Evolutionary conservation across 1,284 basidiomycete genomes (phyloP), one percentile per base, ranked within the genome.

Genomic region (Ganoderma leucocontextum): DNA sequence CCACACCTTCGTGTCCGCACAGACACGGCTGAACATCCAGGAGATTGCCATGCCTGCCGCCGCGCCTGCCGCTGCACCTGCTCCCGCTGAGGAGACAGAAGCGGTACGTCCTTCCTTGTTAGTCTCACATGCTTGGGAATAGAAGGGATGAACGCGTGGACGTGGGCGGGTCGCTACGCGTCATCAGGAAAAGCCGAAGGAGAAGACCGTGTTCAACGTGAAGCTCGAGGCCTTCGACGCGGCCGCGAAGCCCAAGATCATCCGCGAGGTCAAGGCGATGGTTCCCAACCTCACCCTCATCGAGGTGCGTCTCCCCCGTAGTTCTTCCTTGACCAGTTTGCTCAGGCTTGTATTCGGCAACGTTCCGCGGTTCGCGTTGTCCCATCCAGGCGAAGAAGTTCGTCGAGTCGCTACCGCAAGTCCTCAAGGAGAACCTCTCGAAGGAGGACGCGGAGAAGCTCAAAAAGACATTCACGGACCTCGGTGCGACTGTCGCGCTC

Each of bases 371-470:
- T 19, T 29, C 22, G 6, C 52, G 36, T 42, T 79, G 44, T 17
- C 25, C 10, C 39, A 35, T 35, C 39, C 75, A 98, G 96, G 98
- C 98, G 44, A 99, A 99, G 89, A 99, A 98, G 84, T 98, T 99
- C 77, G 98, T 99, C 69, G 98, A 99, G 83, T 96, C 95, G 35
- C 84, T 96, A 74, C 98, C 98, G 41, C 94, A 99, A 83, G 84
- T 93, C 4, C 85, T 99, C 77, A 99, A 99, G 85, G 98, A 99
- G 84, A 96, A 96, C 79, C 80, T 98, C 70, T 89, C 95, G 42
- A 99, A 99, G 84, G 98, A 99, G 77, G 98, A 99, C 62, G 97
- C 97, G 13, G 97, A 99, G 82, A 99, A 99, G 84, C 84, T 99
- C 78, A 90, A 97, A 84, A 92, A 93, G 81, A 90, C 91, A 36